phyloP scores from a whole-genome alignment of 2,329 filamentous ascomycete genomes.

The Pseudogymnoascus sp. region DNA sequence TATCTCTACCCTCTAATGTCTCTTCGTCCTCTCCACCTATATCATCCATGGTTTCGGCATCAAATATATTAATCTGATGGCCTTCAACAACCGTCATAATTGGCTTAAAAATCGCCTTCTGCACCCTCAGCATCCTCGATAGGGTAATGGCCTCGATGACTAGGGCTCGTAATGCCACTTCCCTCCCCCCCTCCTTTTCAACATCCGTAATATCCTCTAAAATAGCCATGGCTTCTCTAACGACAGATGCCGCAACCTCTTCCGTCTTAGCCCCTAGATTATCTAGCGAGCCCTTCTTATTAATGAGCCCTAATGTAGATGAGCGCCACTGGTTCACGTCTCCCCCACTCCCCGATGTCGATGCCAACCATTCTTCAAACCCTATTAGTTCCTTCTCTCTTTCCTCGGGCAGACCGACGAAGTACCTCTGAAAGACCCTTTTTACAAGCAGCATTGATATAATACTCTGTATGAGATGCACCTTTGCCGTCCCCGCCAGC shows the following conservation, averaged over 20 bases:
- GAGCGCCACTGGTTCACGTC: conserved; percentile 60
- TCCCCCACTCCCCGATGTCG: conserved; percentile 37
- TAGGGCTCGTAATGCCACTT: conserved; percentile 45
- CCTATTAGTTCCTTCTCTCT: conserved; percentile 43
- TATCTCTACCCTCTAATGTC: conserved; percentile 41
- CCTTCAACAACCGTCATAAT: conserved; percentile 45
- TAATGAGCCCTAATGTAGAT: conserved; percentile 50
- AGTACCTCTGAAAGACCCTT: conserved; percentile 53
- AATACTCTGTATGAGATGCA: conserved; percentile 55
- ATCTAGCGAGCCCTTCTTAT: conserved; percentile 41
- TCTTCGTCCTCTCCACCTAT: conserved; percentile 54
- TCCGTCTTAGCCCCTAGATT: conserved; percentile 41
- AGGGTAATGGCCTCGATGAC: conserved; percentile 48
- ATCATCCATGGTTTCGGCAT: conserved; percentile 56
- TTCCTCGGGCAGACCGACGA: conserved; percentile 52
- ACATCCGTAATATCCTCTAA: conserved; percentile 39
- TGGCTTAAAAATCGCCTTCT: conserved; percentile 50
- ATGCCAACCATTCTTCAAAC: conserved; percentile 38
- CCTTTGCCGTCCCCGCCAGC: conserved; percentile 46
- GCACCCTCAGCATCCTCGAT: conserved; percentile 47
- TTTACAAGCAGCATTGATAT: conserved; percentile 54
- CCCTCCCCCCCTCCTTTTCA: conserved; percentile 33
- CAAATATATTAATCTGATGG: conserved; percentile 49
- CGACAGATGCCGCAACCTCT: conserved; percentile 35
- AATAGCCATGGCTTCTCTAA: conserved; percentile 41